Evolutionary conservation across 2,329 filamentous ascomycete species (phyloP), one percentile per base, ranked within the genome.

Genomic region (Sporothrix euskadiensis): DNA sequence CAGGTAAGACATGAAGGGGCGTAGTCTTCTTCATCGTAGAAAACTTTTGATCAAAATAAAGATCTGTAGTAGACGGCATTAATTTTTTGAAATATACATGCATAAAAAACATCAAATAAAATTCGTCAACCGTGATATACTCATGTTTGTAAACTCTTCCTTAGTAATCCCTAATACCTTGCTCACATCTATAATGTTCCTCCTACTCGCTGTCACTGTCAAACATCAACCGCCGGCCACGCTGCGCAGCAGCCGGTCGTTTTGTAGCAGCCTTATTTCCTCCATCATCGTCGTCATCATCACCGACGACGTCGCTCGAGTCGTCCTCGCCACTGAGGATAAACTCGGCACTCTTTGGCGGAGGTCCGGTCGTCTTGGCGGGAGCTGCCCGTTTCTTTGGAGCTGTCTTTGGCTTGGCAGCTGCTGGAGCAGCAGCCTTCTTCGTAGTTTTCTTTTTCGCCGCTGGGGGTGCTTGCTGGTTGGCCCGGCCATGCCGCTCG

Each of bases 161-260:
- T 9, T 52, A 22, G 3, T 14, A n/a, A 8, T n/a, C 41, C 44
- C 5, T 35, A 8, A 35, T 10, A 12, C 44, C 1, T 22, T 44
- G 10, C 41, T 44, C 19, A n/a, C 41, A n/a, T 61, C n/a, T 74
- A 44, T 71, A 68, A 68, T 69, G 73, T 16, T 57, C 71, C 52
- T 44, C n/a, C 74, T 56, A 69, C 47, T 75, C 74, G 41, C 75
- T 77, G 71, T 76, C 75, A 35, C 73, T 75, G 63, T 71, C 73
- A 8, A 63, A 32, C 41, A 75, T 49, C 12, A 74, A 14, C 41
- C 73, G 70, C 1, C 76, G 74, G 22, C 49, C 32, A 1, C 73
- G 73, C 22, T 68, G 73, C 6, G 52, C 9, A 12, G 41, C 70
- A 3, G 57, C 52, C 19, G 73, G 59, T 26, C 74, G 72, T 32